Evolutionary conservation across 768 basidiomycete species (phyloP), one percentile per base, ranked within the genome.

Genomic region (Clavulina sp.): DNA sequence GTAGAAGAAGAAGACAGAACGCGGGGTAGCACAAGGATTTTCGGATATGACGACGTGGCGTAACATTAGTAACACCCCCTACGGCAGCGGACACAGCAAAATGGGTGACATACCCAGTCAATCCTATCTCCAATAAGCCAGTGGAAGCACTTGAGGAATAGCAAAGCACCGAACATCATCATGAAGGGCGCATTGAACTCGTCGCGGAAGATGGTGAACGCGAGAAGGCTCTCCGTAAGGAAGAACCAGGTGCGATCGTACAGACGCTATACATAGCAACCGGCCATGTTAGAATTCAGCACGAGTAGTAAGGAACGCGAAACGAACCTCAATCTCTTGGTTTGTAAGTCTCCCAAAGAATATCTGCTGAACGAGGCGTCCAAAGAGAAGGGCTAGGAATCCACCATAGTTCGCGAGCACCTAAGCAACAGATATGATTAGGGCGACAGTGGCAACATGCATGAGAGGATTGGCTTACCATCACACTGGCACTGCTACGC

Each of bases 181-280:
- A 82, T 82, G 62, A 97, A 96, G 3, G 80, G 76, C n/a, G 81
- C 74, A 65, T 92, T 87, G 62, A 93, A 91, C 64, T 89, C 87
- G 65, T 92, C 87, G 54, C 91, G 76, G 68, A 99, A 99, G 58
- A 97, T 97, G 32, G 95, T 95, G 63, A 97, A 84, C 0, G 95
- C 93, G 48, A 99, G 70, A 32, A 99, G 71, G 4, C 88, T 92
- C 64, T 99, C 95, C 1, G 95, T 97, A 48, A 97, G 76, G 67
- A 95, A 95, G 69, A 92, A 91, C 93, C 95, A 97, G 29, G 88
- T 75, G 57, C 87, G 75, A 62, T 97, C 93, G 64, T 96, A 95
- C 1, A 99, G 72, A 28, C 92, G 82, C 93, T 99, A 61, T 18
- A 23, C 3, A 23, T 30, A n/a, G 16, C 26, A 49, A n/a, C 4